Evolutionary conservation across 2,329 filamentous ascomycete genomes (phyloP).

Genomic region (Elsinoe necatrix): DNA sequence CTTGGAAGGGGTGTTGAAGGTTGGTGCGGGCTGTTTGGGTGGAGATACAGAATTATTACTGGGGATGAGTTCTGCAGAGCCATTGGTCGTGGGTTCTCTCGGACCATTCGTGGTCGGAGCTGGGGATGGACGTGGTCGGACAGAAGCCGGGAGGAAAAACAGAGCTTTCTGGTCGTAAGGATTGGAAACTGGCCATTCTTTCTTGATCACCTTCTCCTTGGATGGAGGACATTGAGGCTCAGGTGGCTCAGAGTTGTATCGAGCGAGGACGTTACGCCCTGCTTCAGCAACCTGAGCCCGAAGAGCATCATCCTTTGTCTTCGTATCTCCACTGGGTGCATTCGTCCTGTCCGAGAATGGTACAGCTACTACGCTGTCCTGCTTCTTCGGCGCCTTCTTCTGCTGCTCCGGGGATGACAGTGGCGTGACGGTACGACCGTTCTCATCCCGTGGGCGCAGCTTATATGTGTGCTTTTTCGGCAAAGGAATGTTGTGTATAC

Average conservation of each 20-base stretch:
- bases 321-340: background rate
- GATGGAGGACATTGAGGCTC: background rate
- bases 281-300: conserved; percentile 8
- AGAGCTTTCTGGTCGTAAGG: conserved; percentile 11
- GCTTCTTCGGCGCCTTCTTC: conserved; percentile 7
- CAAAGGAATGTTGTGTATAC: conserved; percentile 23
- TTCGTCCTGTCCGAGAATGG: conserved; percentile 2
- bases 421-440: background rate
- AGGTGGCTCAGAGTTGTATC: conserved; percentile 11
- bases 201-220: conserved; percentile 14
- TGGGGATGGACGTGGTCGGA: conserved; percentile 14
- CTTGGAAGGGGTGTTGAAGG: conserved; percentile 15
- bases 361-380: conserved; percentile 10
- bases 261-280: conserved; percentile 14
- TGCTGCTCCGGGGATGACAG: conserved; percentile 3
- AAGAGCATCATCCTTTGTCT: background rate
- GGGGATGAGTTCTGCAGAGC: background rate
- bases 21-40: background rate
- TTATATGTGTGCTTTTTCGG: conserved; percentile 13
- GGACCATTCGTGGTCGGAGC: background rate
- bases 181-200: conserved; percentile 19
- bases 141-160: conserved; percentile 19
- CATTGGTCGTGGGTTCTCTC: background rate
- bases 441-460: conserved; percentile 9
- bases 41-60: background rate